Percentiles rank a stretch among this genome's conserved stretches.
Evolutionary conservation across 2,329 filamentous ascomycete genomes (phyloP).

Genomic region (Lasiodiplodia gonubiensis): DNA sequence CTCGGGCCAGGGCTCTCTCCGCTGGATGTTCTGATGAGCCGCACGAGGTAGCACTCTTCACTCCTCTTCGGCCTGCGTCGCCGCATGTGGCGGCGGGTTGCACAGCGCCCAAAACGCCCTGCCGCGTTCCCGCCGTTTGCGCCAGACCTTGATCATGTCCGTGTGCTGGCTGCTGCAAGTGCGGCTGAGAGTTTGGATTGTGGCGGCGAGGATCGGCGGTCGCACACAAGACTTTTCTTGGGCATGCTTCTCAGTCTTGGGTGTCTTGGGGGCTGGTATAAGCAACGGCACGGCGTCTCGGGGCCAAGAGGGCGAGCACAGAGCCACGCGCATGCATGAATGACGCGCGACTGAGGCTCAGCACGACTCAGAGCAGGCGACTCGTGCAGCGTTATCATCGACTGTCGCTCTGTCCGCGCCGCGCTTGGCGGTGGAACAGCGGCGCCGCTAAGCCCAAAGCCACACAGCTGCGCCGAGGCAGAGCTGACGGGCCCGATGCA

Average conservation of each 20-base stretch:
- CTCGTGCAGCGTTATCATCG: neutral
- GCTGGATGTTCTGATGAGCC: neutral
- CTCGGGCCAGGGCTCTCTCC: conserved; percentile 7
- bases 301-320: neutral
- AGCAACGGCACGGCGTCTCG: conserved; percentile 21
- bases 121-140: conserved; percentile 8
- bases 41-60: neutral
- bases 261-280: conserved; percentile 9
- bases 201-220: neutral
- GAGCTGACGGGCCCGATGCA: conserved; percentile 4
- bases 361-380: conserved; percentile 12
- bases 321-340: neutral
- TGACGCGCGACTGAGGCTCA: neutral
- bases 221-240: conserved; percentile 22
- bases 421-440: conserved; percentile 8
- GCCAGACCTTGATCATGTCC: neutral
- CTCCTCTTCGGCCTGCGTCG: neutral
- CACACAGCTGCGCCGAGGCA: conserved; percentile 14
- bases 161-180: conserved; percentile 8
- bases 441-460: conserved; percentile 15
- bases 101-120: neutral
- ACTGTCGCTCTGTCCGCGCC: conserved; percentile 1
- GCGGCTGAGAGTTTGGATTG: conserved; percentile 13
- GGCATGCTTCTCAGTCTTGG: conserved; percentile 18
- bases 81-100: conserved; percentile 11